Evolutionary conservation across 305 asterid species (phyloP).

Genomic region (Fraxinus platypoda): DNA sequence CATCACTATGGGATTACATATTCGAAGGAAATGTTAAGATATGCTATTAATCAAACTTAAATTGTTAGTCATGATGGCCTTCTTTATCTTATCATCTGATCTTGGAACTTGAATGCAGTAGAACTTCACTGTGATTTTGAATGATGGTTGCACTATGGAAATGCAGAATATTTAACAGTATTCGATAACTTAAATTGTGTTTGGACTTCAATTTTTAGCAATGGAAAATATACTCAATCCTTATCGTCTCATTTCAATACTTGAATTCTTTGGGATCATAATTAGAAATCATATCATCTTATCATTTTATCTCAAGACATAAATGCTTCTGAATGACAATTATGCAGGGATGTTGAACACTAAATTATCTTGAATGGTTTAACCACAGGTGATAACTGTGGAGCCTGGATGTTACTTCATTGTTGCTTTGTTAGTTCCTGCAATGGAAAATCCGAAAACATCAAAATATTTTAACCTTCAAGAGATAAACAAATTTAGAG

Average conservation of each 20-base stretch:
- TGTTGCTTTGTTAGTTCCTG: constrained; percentile 82
- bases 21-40: not conserved
- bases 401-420: constrained; percentile 98
- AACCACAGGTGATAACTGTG: constrained; percentile 91
- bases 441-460: constrained; percentile 64
- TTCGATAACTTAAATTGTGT: not conserved
- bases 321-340: not conserved
- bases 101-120: not conserved
- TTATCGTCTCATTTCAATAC: not conserved
- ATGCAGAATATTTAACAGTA: not conserved
- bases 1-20: not conserved
- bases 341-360: not conserved
- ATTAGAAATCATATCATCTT: constrained; percentile 10
- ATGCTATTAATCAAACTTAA: not conserved
- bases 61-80: not conserved
- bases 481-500: constrained; percentile 63
- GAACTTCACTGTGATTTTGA: not conserved
- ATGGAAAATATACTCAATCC: not conserved
- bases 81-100: not conserved
- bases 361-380: constrained; percentile 20
- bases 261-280: not conserved
- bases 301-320: constrained; percentile 22
- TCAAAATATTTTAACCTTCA: constrained; percentile 69
- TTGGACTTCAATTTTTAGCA: constrained; percentile 6
- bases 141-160: not conserved